Evolutionary conservation across 345 rosid species (phyloP), one percentile per base, ranked within the genome.

Genomic region (Pistacia atlantica): DNA sequence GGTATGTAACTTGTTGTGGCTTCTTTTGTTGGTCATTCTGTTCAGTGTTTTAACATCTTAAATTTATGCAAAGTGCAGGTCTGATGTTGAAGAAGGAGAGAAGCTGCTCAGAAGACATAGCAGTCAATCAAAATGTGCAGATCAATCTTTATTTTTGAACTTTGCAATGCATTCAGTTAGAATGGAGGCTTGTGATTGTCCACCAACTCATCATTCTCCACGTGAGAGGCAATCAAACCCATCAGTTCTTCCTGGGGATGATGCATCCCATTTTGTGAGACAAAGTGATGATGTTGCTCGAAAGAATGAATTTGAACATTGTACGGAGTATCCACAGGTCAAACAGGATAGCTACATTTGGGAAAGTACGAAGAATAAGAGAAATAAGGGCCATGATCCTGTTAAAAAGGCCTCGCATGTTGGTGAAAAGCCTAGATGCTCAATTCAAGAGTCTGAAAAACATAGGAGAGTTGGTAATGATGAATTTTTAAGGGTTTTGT

Each of bases 81-180:
- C 97, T 83, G 99, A 93, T 84, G 87, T 84, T 62, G 97, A 95
- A 79, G 98, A 90, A 81, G 99, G 97, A 80, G 99, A 95, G 80
- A 87, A 90, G 81, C 76, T 95, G 84, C 80, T 93, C 72, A 86
- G 92, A 79, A 89, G 96, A 76, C 97, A 90, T 65, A 86, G 75
- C 28, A 89, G 73, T 84, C 97, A 93, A 83, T 82, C 99, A 22
- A 90, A 92, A 83, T 90, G 97, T 84, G 85, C 90, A 20, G 99
- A 95, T 69, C 90, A 93, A 69, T 86, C 97, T 28, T 85, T 95
- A 76, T 91, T 95, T 89, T 79, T 93, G 62, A 92, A 95, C 83
- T 95, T 95, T 72, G 99, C 99, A 33, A 95, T 95, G 99, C 99
- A 95, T 82, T 95, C 99, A 54, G 98, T 92, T 71, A 88, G 99